Evolutionary conservation across 768 basidiomycete species (phyloP).

Genomic region (Sporobolomyces roseus): DNA sequence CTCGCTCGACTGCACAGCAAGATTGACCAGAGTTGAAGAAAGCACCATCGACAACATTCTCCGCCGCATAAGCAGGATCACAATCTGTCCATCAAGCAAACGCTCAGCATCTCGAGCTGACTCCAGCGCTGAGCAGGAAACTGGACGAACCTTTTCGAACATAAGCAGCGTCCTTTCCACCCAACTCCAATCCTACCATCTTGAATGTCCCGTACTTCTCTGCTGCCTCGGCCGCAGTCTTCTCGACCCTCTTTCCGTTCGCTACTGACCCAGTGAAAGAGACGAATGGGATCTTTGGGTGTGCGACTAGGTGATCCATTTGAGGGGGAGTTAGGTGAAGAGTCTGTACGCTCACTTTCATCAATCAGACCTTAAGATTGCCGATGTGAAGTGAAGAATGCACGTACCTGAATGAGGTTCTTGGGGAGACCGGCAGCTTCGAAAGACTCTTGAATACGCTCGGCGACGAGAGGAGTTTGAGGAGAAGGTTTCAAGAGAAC

Average conservation of each 20-base stretch:
- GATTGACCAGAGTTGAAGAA: slow-evolving; percentile 98
- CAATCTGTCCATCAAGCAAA: slow-evolving; percentile 44
- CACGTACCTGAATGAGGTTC: slow-evolving; percentile 55
- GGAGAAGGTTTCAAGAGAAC: slow-evolving; percentile 94
- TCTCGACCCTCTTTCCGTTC: slow-evolving; percentile 70
- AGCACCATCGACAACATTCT: slow-evolving; percentile 87
- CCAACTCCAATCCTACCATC: slow-evolving; percentile 59
- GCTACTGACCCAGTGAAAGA: slow-evolving; percentile 85
- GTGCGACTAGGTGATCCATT: slow-evolving; percentile 60
- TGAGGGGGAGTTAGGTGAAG: slow-evolving; percentile 67
- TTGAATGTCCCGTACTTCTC: slow-evolving; percentile 64
- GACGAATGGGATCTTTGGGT: slow-evolving; percentile 70
- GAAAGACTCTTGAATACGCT: slow-evolving; percentile 68
- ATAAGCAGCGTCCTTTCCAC: slow-evolving; percentile 97
- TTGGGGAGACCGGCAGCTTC: slow-evolving; percentile 72
- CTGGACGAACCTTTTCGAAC: slow-evolving; percentile 66
- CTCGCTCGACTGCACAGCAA: slow-evolving; percentile 91
- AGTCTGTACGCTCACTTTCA: slow-evolving; percentile 53
- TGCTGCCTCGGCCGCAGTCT: slow-evolving; percentile 57
- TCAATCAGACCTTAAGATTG: too few species aligned
- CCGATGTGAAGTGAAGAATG: too few species aligned
- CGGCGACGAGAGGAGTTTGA: slow-evolving; percentile 85
- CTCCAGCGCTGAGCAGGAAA: background rate
- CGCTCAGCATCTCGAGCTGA: background rate
- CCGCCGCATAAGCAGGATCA: slow-evolving; percentile 72